Evolutionary conservation across 2,329 filamentous ascomycete species (phyloP).

Genomic region (Epichloe sibirici): DNA sequence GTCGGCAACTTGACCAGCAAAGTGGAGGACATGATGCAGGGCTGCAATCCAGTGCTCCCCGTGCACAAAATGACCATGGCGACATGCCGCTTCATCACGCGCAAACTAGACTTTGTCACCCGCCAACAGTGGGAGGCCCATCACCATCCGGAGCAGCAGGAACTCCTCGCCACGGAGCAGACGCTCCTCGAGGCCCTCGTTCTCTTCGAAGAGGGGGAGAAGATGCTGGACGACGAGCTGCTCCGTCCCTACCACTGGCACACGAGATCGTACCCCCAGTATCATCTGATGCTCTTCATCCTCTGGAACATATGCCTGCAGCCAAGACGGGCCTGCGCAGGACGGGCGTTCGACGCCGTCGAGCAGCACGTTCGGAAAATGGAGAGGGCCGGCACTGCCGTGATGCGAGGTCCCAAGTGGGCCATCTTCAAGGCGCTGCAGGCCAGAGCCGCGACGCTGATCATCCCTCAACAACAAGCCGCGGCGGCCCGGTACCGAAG

Average conservation of each 20-base stretch:
- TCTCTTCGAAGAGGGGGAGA: conserved; percentile 20
- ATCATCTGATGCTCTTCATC: conserved; percentile 29
- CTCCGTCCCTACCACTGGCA: conserved; percentile 26
- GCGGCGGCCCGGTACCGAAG: neutral
- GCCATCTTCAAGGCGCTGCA: conserved; percentile 18
- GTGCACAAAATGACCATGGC: conserved; percentile 20
- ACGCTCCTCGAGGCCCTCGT: conserved; percentile 22
- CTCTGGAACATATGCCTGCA: conserved; percentile 30
- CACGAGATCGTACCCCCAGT: conserved; percentile 27
- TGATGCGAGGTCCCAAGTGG: conserved; percentile 17
- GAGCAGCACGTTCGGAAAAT: conserved; percentile 8
- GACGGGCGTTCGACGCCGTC: conserved; percentile 17
- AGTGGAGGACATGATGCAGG: conserved; percentile 21
- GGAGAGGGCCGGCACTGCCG: neutral
- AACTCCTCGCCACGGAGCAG: conserved; percentile 16
- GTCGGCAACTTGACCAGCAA: conserved; percentile 20
- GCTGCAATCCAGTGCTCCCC: conserved; percentile 42
- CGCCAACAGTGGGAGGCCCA: conserved; percentile 16
- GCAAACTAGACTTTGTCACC: conserved; percentile 23
- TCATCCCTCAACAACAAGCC: conserved; percentile 8
- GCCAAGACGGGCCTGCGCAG: conserved; percentile 19
- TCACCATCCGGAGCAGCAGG: conserved; percentile 10
- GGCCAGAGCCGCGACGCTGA: conserved; percentile 16
- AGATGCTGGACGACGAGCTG: conserved; percentile 23
- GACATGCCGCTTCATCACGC: conserved; percentile 17